These are phyloP conservation scores for Cladorrhinum sp. DNA, from an alignment of 2,329 filamentous ascomycete species.

Conservation along the genomic window DNA sequence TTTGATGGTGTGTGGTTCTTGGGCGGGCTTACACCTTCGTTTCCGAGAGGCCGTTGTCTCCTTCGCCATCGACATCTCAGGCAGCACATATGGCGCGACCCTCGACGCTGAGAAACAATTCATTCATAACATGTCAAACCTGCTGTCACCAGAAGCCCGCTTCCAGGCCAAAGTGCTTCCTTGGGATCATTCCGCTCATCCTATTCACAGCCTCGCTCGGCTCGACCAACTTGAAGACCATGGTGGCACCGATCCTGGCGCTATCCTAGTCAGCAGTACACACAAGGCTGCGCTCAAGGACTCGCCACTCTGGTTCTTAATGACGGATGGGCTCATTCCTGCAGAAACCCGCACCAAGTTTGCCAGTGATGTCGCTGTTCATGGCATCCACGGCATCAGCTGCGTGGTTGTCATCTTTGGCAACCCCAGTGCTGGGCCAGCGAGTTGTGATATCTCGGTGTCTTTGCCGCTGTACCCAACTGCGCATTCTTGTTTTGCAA, in stretches of 20 bases:
- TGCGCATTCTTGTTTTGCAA: neutral
- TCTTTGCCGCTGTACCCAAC: neutral
- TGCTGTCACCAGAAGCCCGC: neutral
- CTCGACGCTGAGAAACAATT: neutral
- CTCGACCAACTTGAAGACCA: neutral
- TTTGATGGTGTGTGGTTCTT: no score
- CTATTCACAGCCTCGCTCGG: neutral
- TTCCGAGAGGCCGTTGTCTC: neutral
- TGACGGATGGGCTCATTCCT: neutral
- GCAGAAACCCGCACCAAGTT: neutral
- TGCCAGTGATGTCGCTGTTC: neutral
- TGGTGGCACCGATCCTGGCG: neutral
- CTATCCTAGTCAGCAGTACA: neutral
- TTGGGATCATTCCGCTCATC: neutral
- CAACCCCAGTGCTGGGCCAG: neutral
- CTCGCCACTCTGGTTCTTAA: neutral
- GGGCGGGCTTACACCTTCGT: no score
- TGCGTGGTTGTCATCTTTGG: neutral
- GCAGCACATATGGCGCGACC: neutral
- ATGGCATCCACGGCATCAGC: neutral
- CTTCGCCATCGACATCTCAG: neutral
- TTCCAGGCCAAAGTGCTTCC: neutral
- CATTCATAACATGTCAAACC: neutral
- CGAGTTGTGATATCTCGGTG: neutral
- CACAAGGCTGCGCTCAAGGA: neutral